These are phyloP conservation scores for Lolium multiflorum DNA, from an alignment of 176 grass and related monocot species.

Conservation along the genomic window DNA sequence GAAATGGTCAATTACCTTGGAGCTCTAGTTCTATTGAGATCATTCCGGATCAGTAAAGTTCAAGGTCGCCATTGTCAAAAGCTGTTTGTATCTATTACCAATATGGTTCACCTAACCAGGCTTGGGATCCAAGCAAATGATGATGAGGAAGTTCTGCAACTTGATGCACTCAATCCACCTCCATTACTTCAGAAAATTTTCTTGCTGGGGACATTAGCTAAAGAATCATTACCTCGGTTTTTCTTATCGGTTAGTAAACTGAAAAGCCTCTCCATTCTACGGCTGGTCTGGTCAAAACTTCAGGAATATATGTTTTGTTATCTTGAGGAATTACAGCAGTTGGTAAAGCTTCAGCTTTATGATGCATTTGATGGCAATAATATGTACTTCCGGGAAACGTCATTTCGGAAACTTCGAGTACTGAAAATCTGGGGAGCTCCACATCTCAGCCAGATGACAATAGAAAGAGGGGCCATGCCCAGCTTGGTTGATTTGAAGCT, in stretches of 20 bases:
- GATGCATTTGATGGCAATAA: slow-evolving; percentile 35
- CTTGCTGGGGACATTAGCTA: slow-evolving; percentile 38
- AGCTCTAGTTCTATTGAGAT: slow-evolving; percentile 32
- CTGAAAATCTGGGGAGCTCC: slow-evolving; percentile 44
- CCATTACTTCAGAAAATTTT: slow-evolving; percentile 43
- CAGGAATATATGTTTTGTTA: slow-evolving; percentile 35
- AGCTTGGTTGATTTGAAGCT: slow-evolving; percentile 45
- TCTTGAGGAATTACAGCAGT: slow-evolving; percentile 37
- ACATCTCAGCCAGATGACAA: slow-evolving; percentile 31
- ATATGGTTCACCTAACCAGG: slow-evolving; percentile 41
- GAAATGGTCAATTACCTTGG: slow-evolving; percentile 34
- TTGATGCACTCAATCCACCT: slow-evolving; percentile 25
- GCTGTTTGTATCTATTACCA: slow-evolving; percentile 31
- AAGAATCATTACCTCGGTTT: slow-evolving; percentile 30
- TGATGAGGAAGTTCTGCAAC: slow-evolving; percentile 28
- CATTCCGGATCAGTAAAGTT: slow-evolving; percentile 45
- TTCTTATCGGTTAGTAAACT: slow-evolving; percentile 31
- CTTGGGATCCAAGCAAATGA: slow-evolving; percentile 42
- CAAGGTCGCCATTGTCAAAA: slow-evolving; percentile 26
- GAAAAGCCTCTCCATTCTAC: slow-evolving; percentile 40
- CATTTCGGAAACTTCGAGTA: slow-evolving; percentile 36
- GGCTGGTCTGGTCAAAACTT: slow-evolving; percentile 45
- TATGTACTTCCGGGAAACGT: not conserved
- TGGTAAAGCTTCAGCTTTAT: slow-evolving; percentile 50
- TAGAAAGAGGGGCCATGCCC: slow-evolving; percentile 40